A percentile compares a stretch with the other conserved stretches of the same genome.
These are phyloP conservation scores for Suhomyces bolitotheri DNA, from an alignment of 1,139 yeast genomes.

Conservation along the genomic window DNA sequence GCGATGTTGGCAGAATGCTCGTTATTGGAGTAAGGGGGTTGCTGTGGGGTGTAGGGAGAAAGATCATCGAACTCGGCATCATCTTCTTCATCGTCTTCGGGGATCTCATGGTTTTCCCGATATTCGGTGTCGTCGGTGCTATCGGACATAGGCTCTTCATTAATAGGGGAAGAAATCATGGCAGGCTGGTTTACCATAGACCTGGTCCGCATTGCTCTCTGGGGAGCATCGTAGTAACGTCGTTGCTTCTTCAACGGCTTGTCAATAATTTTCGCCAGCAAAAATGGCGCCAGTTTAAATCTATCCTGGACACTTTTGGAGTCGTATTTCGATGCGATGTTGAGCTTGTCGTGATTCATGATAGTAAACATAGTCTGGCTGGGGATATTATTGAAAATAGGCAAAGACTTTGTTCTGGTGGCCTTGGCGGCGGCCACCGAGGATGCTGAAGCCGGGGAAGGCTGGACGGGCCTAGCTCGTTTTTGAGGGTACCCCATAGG, in stretches of 20 bases:
- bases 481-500: slow-evolving; percentile 12
- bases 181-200: slow-evolving; percentile 38
- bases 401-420: slow-evolving; percentile 64
- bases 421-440: slow-evolving; percentile 52
- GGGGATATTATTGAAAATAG: slow-evolving; percentile 50
- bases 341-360: slow-evolving; percentile 46
- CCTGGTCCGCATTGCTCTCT: slow-evolving; percentile 46
- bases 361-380: slow-evolving; percentile 44
- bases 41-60: slow-evolving; percentile 48
- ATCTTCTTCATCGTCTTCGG: slow-evolving; percentile 18
- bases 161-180: slow-evolving; percentile 42
- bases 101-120: slow-evolving; percentile 21
- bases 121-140: slow-evolving; percentile 37
- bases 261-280: slow-evolving; percentile 41
- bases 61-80: slow-evolving; percentile 21
- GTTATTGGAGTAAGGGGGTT: slow-evolving; percentile 30
- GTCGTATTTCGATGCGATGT: slow-evolving; percentile 41
- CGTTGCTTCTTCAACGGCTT: slow-evolving; percentile 37
- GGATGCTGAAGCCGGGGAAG: slow-evolving; percentile 8
- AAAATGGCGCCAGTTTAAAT: slow-evolving; percentile 50
- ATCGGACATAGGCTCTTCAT: slow-evolving; percentile 39
- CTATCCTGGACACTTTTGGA: slow-evolving; percentile 46
- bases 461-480: slow-evolving; percentile 7
- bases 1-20: slow-evolving; percentile 4
- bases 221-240: slow-evolving; percentile 37